Conservation (phyloP, 176 grass and related monocot genomes). For the Coix lacrymajobi region DNA sequence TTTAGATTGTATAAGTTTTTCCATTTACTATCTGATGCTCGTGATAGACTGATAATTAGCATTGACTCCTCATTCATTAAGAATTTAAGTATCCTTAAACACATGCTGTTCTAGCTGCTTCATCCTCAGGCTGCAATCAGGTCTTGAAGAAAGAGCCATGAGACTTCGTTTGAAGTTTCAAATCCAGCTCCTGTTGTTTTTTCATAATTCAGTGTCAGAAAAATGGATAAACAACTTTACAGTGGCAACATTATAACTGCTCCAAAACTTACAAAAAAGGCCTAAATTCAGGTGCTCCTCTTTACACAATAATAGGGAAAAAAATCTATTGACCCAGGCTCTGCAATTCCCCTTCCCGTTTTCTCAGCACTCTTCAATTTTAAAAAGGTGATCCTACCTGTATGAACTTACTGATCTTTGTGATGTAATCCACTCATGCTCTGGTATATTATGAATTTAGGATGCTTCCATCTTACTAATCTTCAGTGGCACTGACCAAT, state of each 20-base stretch:
- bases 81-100: neutral
- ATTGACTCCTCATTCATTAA: neutral
- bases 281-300: neutral
- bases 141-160: neutral
- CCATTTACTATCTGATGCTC: neutral
- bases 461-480: neutral
- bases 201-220: neutral
- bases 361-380: neutral
- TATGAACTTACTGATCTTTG: neutral
- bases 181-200: neutral
- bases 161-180: neutral
- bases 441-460: neutral
- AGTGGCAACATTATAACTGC: neutral
- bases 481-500: neutral
- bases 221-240: neutral
- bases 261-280: neutral
- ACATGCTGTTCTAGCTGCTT: neutral
- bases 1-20: neutral
- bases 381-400: slow-evolving; percentile 1
- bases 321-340: neutral
- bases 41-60: neutral
- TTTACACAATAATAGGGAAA: neutral
- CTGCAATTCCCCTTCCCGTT: neutral
- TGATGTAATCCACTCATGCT: neutral
- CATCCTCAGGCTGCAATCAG: neutral